These are phyloP conservation scores for Imleria badia DNA, from an alignment of 768 basidiomycete species.

Conservation along the genomic window DNA sequence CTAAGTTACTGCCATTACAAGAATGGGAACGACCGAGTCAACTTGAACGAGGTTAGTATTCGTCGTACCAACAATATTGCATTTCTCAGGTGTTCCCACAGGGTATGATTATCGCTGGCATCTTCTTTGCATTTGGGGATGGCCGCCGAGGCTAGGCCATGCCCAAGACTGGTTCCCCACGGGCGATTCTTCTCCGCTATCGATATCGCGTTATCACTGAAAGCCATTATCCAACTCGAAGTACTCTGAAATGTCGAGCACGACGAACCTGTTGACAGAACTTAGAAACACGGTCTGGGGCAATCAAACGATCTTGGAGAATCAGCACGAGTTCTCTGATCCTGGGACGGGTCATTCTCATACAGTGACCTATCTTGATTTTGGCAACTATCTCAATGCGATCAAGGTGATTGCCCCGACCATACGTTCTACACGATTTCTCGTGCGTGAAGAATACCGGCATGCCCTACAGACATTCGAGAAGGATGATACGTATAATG, in stretches of 20 bases:
- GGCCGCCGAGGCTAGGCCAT: not conserved
- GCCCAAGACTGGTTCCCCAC: not conserved
- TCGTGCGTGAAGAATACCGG: slow-evolving; percentile 4
- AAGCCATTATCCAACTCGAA: too few relatives aligned
- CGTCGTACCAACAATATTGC: too few relatives aligned
- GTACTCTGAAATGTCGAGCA: not conserved
- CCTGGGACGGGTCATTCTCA: not conserved
- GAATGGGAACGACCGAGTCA: too few relatives aligned
- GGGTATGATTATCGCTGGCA: not conserved
- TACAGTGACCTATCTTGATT: slow-evolving; percentile 1
- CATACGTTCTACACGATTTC: not conserved
- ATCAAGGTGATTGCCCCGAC: not conserved
- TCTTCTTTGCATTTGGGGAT: not conserved
- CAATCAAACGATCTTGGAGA: slow-evolving; percentile 1
- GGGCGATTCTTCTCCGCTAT: not conserved
- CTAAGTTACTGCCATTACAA: too few relatives aligned
- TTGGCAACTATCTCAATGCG: not conserved
- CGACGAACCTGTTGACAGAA: not conserved
- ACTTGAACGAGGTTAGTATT: too few relatives aligned
- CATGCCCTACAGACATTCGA: not conserved
- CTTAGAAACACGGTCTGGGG: slow-evolving; percentile 4
- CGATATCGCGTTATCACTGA: not conserved
- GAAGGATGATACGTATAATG: not conserved
- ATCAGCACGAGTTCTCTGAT: not conserved
- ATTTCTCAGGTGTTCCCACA: too few relatives aligned